Percentiles rank a stretch among this genome's conserved stretches.
phyloP scores from a whole-genome alignment of 2,329 filamentous ascomycete species.

The Claviceps maximensis region DNA sequence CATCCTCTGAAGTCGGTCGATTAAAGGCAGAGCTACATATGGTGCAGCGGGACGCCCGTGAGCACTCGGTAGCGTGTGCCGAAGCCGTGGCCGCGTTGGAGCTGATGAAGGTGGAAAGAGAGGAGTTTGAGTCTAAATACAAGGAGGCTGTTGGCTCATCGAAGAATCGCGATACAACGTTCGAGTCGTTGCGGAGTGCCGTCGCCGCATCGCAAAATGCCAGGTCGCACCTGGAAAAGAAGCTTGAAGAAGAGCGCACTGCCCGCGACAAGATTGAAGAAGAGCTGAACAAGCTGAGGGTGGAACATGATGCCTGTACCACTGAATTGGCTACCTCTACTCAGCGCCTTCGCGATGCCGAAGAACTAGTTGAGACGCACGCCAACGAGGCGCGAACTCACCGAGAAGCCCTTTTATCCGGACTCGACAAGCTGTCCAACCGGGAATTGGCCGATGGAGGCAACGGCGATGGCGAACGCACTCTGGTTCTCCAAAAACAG shows the following conservation, averaged over 20 bases:
- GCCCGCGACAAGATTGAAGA: conserved; percentile 62
- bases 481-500: conserved; percentile 65
- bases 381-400: conserved; percentile 79
- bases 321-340: conserved; percentile 63
- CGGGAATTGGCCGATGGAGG: conserved; percentile 35
- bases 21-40: conserved; percentile 77
- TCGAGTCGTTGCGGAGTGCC: conserved; percentile 64
- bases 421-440: conserved; percentile 60
- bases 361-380: conserved; percentile 78
- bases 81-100: conserved; percentile 65
- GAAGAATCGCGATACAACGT: conserved; percentile 55
- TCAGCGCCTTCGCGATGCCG: conserved; percentile 67
- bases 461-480: conserved; percentile 48
- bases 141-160: conserved; percentile 53
- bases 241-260: conserved; percentile 71
- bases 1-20: conserved; percentile 71
- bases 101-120: conserved; percentile 74
- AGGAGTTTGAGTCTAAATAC: conserved; percentile 57
- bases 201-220: conserved; percentile 70
- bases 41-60: conserved; percentile 61
- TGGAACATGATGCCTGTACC: conserved; percentile 70
- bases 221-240: conserved; percentile 60
- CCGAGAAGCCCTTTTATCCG: conserved; percentile 66
- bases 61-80: conserved; percentile 64
- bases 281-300: conserved; percentile 62